Conservation (phyloP, 176 grass and related monocot genomes). For the Musa itinerans region DNA sequence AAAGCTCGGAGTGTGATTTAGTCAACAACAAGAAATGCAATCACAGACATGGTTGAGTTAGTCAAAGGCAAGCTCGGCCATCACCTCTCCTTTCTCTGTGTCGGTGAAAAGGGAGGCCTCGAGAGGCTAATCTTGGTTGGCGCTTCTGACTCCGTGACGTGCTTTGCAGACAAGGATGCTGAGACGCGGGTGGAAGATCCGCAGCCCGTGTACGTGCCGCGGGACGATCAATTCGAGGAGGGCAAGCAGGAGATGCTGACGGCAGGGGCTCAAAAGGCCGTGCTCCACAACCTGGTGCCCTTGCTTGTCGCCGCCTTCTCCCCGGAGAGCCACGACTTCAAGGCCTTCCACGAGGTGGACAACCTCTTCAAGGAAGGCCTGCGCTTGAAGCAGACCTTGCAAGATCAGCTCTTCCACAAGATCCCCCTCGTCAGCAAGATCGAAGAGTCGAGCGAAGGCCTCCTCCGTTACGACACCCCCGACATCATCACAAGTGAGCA, state of each 20-base stretch:
- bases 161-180: slow-evolving; percentile 39
- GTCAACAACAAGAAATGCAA: too few relatives aligned
- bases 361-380: slow-evolving; percentile 98
- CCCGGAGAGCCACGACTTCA: slow-evolving; percentile 63
- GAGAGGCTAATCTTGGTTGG: too few relatives aligned
- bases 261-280: slow-evolving; percentile 48
- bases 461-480: slow-evolving; percentile 84
- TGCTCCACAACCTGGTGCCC: slow-evolving; percentile 91
- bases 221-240: slow-evolving; percentile 92
- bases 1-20: too few relatives aligned
- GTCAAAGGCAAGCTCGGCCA: too few relatives aligned
- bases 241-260: slow-evolving; percentile 81
- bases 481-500: slow-evolving; percentile 80
- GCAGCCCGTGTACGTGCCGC: slow-evolving; percentile 53
- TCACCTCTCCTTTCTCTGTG: too few relatives aligned
- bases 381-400: slow-evolving; percentile 67
- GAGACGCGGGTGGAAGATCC: slow-evolving; percentile 83
- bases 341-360: slow-evolving; percentile 85
- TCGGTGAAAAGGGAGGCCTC: too few relatives aligned
- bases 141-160: too few relatives aligned
- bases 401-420: slow-evolving; percentile 83
- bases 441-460: slow-evolving; percentile 62
- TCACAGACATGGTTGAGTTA: too few relatives aligned
- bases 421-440: slow-evolving; percentile 76
- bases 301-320: slow-evolving; percentile 47